A percentile compares a stretch with the other conserved stretches of the same genome.
phyloP scores from a whole-genome alignment of 768 basidiomycete species.

The Mrakia frigida region DNA sequence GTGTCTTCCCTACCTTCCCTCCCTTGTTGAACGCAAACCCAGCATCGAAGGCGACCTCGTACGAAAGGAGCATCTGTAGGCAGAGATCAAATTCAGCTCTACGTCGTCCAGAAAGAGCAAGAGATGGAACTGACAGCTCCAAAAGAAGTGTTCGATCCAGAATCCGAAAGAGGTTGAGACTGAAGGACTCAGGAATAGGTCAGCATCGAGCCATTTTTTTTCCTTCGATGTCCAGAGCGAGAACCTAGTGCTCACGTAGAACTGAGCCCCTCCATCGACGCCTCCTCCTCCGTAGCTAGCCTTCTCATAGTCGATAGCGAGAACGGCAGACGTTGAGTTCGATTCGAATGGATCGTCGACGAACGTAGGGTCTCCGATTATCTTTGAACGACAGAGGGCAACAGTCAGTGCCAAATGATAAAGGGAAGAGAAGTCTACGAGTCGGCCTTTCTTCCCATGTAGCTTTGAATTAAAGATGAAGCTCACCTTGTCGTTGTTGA shows the following conservation, averaged over 20 bases:
- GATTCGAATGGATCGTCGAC: constrained; percentile 67
- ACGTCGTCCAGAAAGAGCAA: too few relatives aligned
- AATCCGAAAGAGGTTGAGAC: neutral
- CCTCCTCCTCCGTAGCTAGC: constrained; percentile 54
- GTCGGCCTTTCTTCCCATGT: neutral
- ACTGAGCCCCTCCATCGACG: constrained; percentile 61
- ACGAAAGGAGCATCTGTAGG: constrained; percentile 63
- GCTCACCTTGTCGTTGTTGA: constrained; percentile 50
- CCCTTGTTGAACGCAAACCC: constrained; percentile 66
- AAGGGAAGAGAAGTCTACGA: neutral
- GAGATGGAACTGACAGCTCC: too few relatives aligned
- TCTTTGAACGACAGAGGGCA: neutral
- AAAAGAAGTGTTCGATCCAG: too few relatives aligned
- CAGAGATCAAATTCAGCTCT: constrained; percentile 47
- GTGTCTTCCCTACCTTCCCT: constrained; percentile 49
- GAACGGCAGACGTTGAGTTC: constrained; percentile 47
- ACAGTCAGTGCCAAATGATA: neutral
- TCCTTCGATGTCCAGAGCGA: neutral
- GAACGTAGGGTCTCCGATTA: constrained; percentile 52
- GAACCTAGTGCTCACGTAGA: constrained; percentile 44
- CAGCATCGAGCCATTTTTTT: neutral
- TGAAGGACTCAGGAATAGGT: neutral
- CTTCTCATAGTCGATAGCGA: constrained; percentile 61
- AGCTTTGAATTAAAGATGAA: constrained; percentile 50
- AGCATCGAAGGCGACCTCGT: constrained; percentile 66